Evolutionary conservation across 441 rosid species (phyloP).

Genomic region (Jatropha multifida): DNA sequence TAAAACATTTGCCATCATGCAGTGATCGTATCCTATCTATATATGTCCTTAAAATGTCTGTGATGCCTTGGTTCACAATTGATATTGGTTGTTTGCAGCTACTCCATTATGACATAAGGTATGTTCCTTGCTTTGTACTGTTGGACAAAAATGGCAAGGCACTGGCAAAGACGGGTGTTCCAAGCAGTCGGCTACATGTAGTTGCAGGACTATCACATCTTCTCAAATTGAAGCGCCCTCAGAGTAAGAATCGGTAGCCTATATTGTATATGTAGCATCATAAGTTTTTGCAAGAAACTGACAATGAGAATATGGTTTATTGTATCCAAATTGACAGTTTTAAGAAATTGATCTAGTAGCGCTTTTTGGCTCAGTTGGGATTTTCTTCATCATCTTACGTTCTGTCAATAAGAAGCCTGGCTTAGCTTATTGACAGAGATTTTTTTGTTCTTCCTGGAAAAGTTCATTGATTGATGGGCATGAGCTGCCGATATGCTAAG

Average conservation of each 20-base stretch:
- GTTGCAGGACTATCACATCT: conserved; percentile 83
- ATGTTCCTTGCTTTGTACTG: conserved; percentile 89
- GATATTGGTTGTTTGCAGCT: conserved; percentile 49
- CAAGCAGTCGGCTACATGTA: conserved; percentile 79
- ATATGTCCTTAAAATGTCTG: not conserved
- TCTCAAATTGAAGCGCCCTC: conserved; percentile 62
- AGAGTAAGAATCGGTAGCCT: conserved; percentile 16
- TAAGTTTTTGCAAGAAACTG: not conserved
- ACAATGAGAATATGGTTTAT: not conserved
- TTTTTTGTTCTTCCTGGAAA: not conserved
- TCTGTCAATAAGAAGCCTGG: not conserved
- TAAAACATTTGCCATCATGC: not conserved
- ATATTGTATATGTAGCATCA: not conserved
- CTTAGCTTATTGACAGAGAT: not conserved
- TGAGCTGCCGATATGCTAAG: not conserved
- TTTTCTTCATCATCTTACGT: not conserved
- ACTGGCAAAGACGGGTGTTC: conserved; percentile 78
- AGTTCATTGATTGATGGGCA: not conserved
- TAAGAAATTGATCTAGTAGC: not conserved
- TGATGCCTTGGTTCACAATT: conserved; percentile 10
- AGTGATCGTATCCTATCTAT: not conserved
- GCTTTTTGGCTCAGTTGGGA: not conserved
- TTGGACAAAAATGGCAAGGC: conserved; percentile 84
- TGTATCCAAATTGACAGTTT: not conserved
- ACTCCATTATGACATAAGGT: conserved; percentile 78